Evolutionary conservation across 495 filamentous ascomycete genomes (phyloP).

Genomic region (Baudoinia panamericana): DNA sequence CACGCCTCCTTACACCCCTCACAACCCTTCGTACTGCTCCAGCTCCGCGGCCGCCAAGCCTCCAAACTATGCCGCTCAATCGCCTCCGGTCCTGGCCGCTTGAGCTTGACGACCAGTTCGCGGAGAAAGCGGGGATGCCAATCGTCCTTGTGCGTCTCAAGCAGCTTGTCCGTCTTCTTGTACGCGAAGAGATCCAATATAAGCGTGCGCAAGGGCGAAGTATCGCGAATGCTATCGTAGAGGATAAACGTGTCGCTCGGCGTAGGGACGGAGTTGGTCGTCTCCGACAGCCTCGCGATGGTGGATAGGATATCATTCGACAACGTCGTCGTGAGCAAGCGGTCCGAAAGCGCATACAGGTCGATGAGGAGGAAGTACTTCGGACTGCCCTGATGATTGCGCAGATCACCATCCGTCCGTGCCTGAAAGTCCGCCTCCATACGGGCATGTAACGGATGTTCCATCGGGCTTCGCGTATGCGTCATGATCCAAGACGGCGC

Average conservation of each 20-base stretch:
- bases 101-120: slow-evolving; percentile 28
- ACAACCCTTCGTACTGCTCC: slow-evolving; percentile 21
- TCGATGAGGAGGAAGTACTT: slow-evolving; percentile 37
- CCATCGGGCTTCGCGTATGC: neutral
- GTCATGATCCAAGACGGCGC: neutral
- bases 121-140: slow-evolving; percentile 32
- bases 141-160: slow-evolving; percentile 32
- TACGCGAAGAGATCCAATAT: slow-evolving; percentile 37
- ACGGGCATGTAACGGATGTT: slow-evolving; percentile 5
- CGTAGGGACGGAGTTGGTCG: slow-evolving; percentile 35
- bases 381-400: slow-evolving; percentile 27
- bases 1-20: slow-evolving; percentile 25
- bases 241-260: slow-evolving; percentile 35
- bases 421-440: slow-evolving; percentile 10
- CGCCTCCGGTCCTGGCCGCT: slow-evolving; percentile 23
- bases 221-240: slow-evolving; percentile 26
- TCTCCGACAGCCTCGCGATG: slow-evolving; percentile 31
- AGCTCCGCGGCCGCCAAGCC: slow-evolving; percentile 20
- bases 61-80: slow-evolving; percentile 23
- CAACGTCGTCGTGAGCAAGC: slow-evolving; percentile 28
- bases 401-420: slow-evolving; percentile 22
- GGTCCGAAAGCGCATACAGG: slow-evolving; percentile 35
- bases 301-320: slow-evolving; percentile 31
- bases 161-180: slow-evolving; percentile 37
- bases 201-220: slow-evolving; percentile 25